Percentiles rank a stretch among this genome's conserved stretches.
These are phyloP conservation scores for Albatrellus ellisii DNA, from an alignment of 768 basidiomycete species.

Conservation along the genomic window DNA sequence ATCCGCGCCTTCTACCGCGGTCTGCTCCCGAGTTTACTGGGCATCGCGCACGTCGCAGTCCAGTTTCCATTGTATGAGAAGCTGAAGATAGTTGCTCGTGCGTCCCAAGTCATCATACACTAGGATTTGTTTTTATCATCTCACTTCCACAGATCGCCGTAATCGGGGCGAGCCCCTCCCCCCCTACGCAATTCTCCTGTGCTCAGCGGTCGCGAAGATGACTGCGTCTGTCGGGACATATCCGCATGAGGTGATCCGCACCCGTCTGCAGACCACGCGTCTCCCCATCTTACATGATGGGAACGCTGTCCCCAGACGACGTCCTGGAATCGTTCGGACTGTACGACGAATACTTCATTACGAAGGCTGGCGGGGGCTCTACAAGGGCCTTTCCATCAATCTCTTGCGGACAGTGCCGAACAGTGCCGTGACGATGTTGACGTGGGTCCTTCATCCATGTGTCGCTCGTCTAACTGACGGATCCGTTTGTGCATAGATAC, in stretches of 20 bases:
- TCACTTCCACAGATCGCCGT: conserved; percentile 8
- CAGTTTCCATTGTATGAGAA: conserved; percentile 96
- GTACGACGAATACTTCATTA: conserved; percentile 58
- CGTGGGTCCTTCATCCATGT: conserved; percentile 34
- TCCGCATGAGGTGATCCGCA: conserved; percentile 97
- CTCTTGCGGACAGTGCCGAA: conserved; percentile 91
- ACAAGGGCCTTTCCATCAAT: conserved; percentile 91
- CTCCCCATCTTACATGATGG: conserved; percentile 32
- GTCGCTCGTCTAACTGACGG: conserved; percentile 9
- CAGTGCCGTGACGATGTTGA: conserved; percentile 91
- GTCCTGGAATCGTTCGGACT: conserved; percentile 59
- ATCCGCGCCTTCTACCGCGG: conserved; percentile 87
- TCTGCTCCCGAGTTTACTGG: conserved; percentile 81
- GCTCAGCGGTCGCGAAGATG: conserved; percentile 94
- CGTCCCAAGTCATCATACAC: background rate
- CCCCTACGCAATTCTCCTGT: conserved; percentile 59
- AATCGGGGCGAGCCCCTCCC: conserved; percentile 27
- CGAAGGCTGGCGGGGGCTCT: conserved; percentile 84
- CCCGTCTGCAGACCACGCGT: conserved; percentile 82
- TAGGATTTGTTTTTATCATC: conserved; percentile 1
- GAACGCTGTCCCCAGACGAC: too few species aligned
- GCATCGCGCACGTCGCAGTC: conserved; percentile 90
- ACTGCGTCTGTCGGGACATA: conserved; percentile 91
- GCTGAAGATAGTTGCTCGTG: conserved; percentile 78
- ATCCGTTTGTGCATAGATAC: conserved; percentile 20